These are phyloP conservation scores for Taiwanofungus camphoratus DNA, from an alignment of 1,284 basidiomycete genomes.

Conservation along the genomic window DNA sequence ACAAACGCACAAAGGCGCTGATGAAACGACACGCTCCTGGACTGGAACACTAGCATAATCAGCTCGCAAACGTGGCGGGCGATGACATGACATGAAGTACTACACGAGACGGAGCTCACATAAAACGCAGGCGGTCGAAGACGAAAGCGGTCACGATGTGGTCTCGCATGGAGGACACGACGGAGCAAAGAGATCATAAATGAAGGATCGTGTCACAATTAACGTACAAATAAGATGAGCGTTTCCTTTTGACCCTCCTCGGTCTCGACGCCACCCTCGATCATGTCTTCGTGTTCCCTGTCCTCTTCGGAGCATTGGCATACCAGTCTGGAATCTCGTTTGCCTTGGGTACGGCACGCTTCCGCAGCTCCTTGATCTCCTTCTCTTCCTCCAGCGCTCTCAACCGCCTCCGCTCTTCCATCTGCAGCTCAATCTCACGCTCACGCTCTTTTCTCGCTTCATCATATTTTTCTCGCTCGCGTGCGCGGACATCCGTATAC, in stretches of 20 bases:
- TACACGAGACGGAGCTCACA: too few relatives aligned
- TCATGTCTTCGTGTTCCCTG: conserved; percentile 15
- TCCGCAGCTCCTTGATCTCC: conserved; percentile 52
- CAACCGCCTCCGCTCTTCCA: conserved; percentile 36
- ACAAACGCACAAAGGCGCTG: neutral
- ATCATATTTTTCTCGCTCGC: conserved; percentile 60
- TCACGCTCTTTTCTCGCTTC: conserved; percentile 49
- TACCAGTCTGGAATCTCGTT: conserved; percentile 74
- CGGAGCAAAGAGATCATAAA: too few relatives aligned
- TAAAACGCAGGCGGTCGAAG: too few relatives aligned
- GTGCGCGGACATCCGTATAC: conserved; percentile 47
- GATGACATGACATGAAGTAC: too few relatives aligned
- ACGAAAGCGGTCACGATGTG: too few relatives aligned
- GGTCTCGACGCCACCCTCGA: neutral
- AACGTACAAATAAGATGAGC: conserved; percentile 13
- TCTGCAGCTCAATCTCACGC: conserved; percentile 38
- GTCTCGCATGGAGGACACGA: too few relatives aligned
- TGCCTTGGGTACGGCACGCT: conserved; percentile 58
- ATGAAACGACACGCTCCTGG: too few relatives aligned
- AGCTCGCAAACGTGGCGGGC: too few relatives aligned
- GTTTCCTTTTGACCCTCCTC: neutral
- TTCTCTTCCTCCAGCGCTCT: conserved; percentile 49
- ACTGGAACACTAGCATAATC: too few relatives aligned
- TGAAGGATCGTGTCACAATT: conserved; percentile 1
- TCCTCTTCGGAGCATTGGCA: conserved; percentile 46